Evolutionary conservation across 345 rosid species (phyloP).

Genomic region (Anacardium occidentale): DNA sequence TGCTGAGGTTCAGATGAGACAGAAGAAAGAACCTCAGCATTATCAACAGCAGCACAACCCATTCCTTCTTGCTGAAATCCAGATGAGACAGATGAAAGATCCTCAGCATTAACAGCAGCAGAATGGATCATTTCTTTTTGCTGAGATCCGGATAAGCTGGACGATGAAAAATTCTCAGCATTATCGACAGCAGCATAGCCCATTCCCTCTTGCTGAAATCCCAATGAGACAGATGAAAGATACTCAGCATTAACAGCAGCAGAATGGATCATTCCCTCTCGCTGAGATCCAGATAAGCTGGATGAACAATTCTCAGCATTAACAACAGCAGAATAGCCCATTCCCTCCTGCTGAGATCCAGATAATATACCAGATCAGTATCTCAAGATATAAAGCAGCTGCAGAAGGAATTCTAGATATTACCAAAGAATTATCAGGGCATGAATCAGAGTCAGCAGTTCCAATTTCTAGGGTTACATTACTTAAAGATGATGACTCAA

Average conservation of each 20-base stretch:
- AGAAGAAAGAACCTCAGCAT: too few relatives aligned
- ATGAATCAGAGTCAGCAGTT: slow-evolving; percentile 30
- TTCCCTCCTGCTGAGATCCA: too few relatives aligned
- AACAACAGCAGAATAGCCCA: too few relatives aligned
- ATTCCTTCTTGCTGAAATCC: too few relatives aligned
- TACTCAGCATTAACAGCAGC: too few relatives aligned
- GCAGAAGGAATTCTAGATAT: slow-evolving; percentile 21
- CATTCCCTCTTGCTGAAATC: slow-evolving; percentile 33
- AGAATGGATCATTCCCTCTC: too few relatives aligned
- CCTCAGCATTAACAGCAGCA: slow-evolving; percentile 24
- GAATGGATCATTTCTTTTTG: too few relatives aligned
- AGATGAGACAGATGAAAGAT: slow-evolving; percentile 11
- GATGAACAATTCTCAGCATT: slow-evolving; percentile 19
- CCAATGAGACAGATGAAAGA: slow-evolving; percentile 5
- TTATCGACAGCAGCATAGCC: too few relatives aligned
- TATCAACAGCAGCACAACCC: too few relatives aligned
- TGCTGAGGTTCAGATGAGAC: slow-evolving; percentile 28
- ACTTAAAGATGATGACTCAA: slow-evolving; percentile 20
- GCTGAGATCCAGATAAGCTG: neutral
- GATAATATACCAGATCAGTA: neutral
- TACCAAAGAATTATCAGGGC: slow-evolving; percentile 34
- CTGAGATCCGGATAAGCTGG: too few relatives aligned
- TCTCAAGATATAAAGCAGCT: slow-evolving; percentile 15
- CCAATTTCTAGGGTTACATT: slow-evolving; percentile 22
- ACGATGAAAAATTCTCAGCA: too few relatives aligned